Evolutionary conservation across 2,329 filamentous ascomycete species (phyloP).

Genomic region (Sporothrix brunneoviolacea): DNA sequence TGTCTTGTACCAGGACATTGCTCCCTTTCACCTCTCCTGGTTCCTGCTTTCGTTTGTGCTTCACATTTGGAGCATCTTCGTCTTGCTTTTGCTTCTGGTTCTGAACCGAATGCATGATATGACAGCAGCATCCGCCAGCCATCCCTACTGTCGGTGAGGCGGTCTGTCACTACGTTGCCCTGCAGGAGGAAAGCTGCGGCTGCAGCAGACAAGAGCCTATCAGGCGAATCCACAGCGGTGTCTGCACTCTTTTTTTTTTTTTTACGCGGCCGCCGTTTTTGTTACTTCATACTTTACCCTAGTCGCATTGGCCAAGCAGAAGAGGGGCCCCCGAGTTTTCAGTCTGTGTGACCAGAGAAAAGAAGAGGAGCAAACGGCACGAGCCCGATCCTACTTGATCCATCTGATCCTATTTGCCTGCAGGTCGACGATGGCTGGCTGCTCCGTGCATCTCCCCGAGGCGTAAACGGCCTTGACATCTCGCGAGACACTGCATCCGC

Average conservation of each 20-base stretch:
- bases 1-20: too few species aligned
- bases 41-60: too few species aligned
- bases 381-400: too few species aligned
- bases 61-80: too few species aligned
- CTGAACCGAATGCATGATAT: too few species aligned
- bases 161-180: not conserved
- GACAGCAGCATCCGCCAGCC: too few species aligned
- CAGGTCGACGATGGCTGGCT: constrained; percentile 1
- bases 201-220: not conserved
- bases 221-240: not conserved
- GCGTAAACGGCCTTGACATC: not conserved
- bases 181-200: not conserved
- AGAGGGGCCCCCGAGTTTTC: constrained; percentile 12
- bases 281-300: constrained; percentile 12
- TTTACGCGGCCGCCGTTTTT: not conserved
- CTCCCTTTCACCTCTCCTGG: too few species aligned
- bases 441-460: not conserved
- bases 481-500: not conserved
- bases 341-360: not conserved
- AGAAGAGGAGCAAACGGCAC: not conserved
- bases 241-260: not conserved
- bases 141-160: not conserved
- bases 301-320: constrained; percentile 10
- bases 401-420: not conserved
- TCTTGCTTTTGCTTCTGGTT: too few species aligned